Percentiles rank a stretch among this genome's conserved stretches.
Conservation (phyloP, 768 basidiomycete genomes). For the Boletus vinaceobasis region DNA sequence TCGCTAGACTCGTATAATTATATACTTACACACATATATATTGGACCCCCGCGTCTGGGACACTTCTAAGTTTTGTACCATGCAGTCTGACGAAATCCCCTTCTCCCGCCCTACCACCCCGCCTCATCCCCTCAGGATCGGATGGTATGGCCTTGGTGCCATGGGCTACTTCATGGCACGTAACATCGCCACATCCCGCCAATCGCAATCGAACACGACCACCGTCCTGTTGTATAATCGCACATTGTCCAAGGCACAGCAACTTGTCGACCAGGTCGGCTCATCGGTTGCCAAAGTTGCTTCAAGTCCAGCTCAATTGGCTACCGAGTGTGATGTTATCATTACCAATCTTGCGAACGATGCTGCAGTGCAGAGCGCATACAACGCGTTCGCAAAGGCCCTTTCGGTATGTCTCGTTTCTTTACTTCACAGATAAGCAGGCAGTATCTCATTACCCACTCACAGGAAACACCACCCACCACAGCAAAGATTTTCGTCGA, state of each 20-base stretch:
- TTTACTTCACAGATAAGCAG: not conserved
- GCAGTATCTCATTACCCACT: constrained; percentile 1
- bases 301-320: constrained; percentile 54
- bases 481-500: constrained; percentile 78
- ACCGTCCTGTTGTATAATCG: constrained; percentile 79
- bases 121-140: constrained; percentile 38
- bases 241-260: constrained; percentile 55
- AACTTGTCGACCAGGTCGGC: constrained; percentile 55
- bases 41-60: constrained; percentile 3
- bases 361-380: constrained; percentile 61
- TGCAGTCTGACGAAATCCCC: constrained; percentile 31
- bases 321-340: constrained; percentile 66
- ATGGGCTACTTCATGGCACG: constrained; percentile 78
- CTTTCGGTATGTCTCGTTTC: constrained; percentile 43
- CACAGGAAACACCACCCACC: constrained; percentile 39
- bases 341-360: constrained; percentile 75
- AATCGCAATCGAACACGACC: constrained; percentile 35
- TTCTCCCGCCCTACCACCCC: constrained; percentile 65
- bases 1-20: not conserved
- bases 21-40: constrained; percentile 1
- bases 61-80: constrained; percentile 2
- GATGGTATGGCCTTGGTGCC: constrained; percentile 49
- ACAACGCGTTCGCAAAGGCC: constrained; percentile 54
- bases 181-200: constrained; percentile 64
- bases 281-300: constrained; percentile 53